Evolutionary conservation across 1,139 yeast genomes (phyloP).

Genomic region (Kazachstania sp.): DNA sequence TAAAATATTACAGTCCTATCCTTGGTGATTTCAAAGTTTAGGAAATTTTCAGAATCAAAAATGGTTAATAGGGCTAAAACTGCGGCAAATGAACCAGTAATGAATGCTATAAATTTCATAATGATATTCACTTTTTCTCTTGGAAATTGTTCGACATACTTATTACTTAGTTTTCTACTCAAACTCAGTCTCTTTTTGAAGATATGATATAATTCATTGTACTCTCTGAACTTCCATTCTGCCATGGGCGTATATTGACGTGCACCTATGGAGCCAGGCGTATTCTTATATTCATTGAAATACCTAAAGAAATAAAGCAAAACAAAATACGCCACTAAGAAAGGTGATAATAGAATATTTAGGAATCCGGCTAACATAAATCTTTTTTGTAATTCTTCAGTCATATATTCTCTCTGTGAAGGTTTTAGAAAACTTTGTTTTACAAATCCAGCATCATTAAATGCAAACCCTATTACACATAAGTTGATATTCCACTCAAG

Average conservation of each 20-base stretch:
- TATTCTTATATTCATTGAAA: conserved; percentile 84
- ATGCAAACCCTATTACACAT: conserved; percentile 79
- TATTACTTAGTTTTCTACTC: conserved; percentile 71
- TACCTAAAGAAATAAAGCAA: conserved; percentile 79
- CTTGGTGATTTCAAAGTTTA: conserved; percentile 79
- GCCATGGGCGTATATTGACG: conserved; percentile 91
- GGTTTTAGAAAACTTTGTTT: conserved; percentile 65
- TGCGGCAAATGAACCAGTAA: conserved; percentile 84
- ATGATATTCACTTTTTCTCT: conserved; percentile 64
- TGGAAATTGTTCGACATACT: conserved; percentile 87
- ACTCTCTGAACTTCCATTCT: conserved; percentile 90
- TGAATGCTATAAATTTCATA: conserved; percentile 59
- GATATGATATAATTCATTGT: conserved; percentile 83
- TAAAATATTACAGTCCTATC: conserved; percentile 80
- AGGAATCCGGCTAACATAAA: conserved; percentile 82
- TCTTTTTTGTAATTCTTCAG: conserved; percentile 65
- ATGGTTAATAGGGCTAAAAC: conserved; percentile 75
- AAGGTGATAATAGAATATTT: conserved; percentile 76
- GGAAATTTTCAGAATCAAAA: conserved; percentile 84
- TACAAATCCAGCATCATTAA: conserved; percentile 79
- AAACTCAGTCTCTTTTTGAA: conserved; percentile 70
- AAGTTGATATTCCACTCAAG: conserved; percentile 89
- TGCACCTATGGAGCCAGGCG: conserved; percentile 77
- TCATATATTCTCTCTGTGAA: conserved; percentile 55
- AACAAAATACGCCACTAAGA: conserved; percentile 73